Conservation (phyloP, 768 basidiomycete species). For the Boletus sp. region DNA sequence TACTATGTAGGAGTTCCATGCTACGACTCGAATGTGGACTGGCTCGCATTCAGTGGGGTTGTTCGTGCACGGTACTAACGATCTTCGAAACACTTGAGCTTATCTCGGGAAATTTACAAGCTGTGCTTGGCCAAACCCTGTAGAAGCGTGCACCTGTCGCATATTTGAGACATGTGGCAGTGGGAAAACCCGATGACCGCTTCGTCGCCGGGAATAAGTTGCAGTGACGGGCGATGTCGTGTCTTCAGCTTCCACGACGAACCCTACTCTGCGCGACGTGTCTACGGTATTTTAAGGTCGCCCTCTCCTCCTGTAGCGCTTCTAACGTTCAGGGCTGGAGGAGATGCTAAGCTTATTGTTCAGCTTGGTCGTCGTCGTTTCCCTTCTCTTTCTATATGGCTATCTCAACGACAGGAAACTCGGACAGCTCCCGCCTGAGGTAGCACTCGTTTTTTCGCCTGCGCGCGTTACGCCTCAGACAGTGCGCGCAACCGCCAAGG, state of each 20-base stretch:
- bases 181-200: no score
- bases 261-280: not conserved
- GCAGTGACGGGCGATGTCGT: no score
- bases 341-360: slow-evolving; percentile 19
- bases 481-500: slow-evolving; percentile 38
- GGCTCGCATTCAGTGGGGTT: no score
- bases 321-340: not conserved
- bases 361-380: slow-evolving; percentile 2
- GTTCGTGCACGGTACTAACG: no score
- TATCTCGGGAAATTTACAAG: no score
- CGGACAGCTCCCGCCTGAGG: slow-evolving; percentile 46
- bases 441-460: slow-evolving; percentile 44
- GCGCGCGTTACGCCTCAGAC: slow-evolving; percentile 45
- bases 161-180: no score
- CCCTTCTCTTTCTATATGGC: slow-evolving; percentile 35
- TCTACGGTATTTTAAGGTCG: not conserved
- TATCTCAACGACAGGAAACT: slow-evolving; percentile 55
- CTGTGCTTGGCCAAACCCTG: no score
- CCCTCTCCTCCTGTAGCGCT: not conserved
- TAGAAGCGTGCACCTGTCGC: no score
- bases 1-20: no score
- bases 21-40: no score
- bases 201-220: no score
- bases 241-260: not conserved
- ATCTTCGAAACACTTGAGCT: no score